A percentile compares a stretch with the other conserved stretches of the same genome.
phyloP scores from a whole-genome alignment of 345 rosid genomes.

The Rhizophora apiculata region DNA sequence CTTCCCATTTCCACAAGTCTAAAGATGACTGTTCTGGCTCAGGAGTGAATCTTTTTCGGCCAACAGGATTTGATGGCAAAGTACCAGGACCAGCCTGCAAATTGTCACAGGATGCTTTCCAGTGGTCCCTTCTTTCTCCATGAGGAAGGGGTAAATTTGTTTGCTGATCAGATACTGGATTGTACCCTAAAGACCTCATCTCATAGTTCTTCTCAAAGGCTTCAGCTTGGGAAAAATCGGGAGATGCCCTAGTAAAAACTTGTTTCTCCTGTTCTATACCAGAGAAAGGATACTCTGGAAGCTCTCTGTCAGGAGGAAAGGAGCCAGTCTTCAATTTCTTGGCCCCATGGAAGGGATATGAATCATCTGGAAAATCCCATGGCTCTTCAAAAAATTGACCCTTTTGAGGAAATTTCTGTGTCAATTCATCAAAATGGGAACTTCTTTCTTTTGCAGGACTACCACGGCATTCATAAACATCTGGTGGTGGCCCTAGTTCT shows the following conservation, averaged over 20 bases:
- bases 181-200: slow-evolving; percentile 41
- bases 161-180: slow-evolving; percentile 41
- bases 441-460: slow-evolving; percentile 60
- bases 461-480: slow-evolving; percentile 44
- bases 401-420: slow-evolving; percentile 40
- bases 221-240: slow-evolving; percentile 55
- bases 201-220: slow-evolving; percentile 45
- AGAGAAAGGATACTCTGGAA: slow-evolving; percentile 58
- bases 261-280: slow-evolving; percentile 55
- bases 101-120: slow-evolving; percentile 52
- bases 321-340: slow-evolving; percentile 68
- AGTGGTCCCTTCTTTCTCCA: slow-evolving; percentile 43
- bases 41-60: slow-evolving; percentile 54
- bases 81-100: slow-evolving; percentile 41
- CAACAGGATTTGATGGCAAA: slow-evolving; percentile 40
- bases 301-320: slow-evolving; percentile 61
- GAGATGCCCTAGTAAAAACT: slow-evolving; percentile 37
- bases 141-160: slow-evolving; percentile 28
- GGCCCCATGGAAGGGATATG: slow-evolving; percentile 46
- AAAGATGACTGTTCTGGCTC: slow-evolving; percentile 52
- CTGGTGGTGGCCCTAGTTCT: slow-evolving; percentile 27
- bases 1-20: slow-evolving; percentile 98
- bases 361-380: slow-evolving; percentile 75
- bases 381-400: slow-evolving; percentile 55
- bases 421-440: slow-evolving; percentile 39